Base-by-base conservation (phyloP, 2,329 filamentous ascomycete species). In the Curvularia hawaiiensis region DNA sequence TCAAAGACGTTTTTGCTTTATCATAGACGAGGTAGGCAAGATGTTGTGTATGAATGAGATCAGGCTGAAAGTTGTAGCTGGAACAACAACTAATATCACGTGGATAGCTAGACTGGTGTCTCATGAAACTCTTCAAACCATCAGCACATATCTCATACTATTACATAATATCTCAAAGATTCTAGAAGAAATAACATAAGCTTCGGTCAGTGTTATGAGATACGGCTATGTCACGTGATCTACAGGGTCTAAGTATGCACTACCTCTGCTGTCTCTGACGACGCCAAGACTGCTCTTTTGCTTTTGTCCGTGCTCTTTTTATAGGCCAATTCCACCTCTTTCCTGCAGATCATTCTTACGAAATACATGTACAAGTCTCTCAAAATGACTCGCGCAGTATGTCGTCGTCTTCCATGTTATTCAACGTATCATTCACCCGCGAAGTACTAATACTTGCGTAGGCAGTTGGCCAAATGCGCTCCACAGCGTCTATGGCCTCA, bases 401-500 rank as follows among this genome's bases (percentile, higher is more conserved):
- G 60, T 60, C 8, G 24, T 28, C 26, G 22, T 22, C 4, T 18
- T 14, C 4, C 16, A 18, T 9, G 16, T 38, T n/a, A 1, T 38
- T 18, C 35, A 18, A 16, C 16, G 35, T 16, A 38, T 18, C 7
- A 5, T 18, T 38, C 35, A 14, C 12, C 11, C 24, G 11, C 43
- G 9, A 31, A 28, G 30, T 20, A 48, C 48, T 54, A n/a, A 18
- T 38, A 38, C 35, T 0, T 20, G 10, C 14, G 44, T 58, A 96
- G 92, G 92, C 92, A 64, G 83, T 97, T 45, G 93, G 92, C 33
- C 94, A 97, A 78, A 86, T 97, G 77, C 93, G 92, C 79, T 93
- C 92, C 38, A 96, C 91, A 57, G 83, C 88, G 60, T 90, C 85
- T 62, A 87, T 95, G 81, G 78, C 84, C 63, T 84, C 90, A 69